Percentiles rank a stretch among this genome's conserved stretches.
Evolutionary conservation across 208 protist genomes (phyloP).

Genomic region (Acanthamoeba healyi): DNA sequence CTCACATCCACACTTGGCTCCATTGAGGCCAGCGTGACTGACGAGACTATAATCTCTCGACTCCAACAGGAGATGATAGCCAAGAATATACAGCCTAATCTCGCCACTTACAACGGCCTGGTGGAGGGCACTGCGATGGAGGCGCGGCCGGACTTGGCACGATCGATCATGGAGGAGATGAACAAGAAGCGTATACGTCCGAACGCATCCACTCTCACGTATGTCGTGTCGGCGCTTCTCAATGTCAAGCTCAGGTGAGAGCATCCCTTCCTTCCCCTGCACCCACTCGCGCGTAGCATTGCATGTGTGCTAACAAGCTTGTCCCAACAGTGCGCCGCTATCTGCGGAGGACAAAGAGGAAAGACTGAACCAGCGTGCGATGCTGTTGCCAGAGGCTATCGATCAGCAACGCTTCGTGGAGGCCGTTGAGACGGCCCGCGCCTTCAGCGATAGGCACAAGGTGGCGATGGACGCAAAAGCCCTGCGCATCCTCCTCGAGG

Average conservation of each 20-base stretch:
- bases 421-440: background rate
- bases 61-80: background rate
- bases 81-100: background rate
- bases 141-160: background rate
- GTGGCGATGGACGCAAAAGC: background rate
- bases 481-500: background rate
- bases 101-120: background rate
- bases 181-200: background rate
- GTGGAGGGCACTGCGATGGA: background rate
- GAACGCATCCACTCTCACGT: background rate
- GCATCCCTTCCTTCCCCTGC: too few species aligned
- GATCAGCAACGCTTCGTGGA: background rate
- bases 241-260: too few species aligned
- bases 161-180: background rate
- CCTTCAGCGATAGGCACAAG: background rate
- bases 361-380: background rate
- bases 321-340: too few species aligned
- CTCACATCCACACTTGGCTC: background rate
- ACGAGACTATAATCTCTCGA: background rate
- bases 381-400: too few species aligned
- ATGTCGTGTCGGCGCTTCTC: too few species aligned
- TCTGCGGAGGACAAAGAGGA: too few species aligned
- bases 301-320: too few species aligned
- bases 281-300: too few species aligned
- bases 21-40: too few species aligned